Base-by-base conservation (phyloP, 805 yeast genomes). In the Myxozyma melibiosi region DNA sequence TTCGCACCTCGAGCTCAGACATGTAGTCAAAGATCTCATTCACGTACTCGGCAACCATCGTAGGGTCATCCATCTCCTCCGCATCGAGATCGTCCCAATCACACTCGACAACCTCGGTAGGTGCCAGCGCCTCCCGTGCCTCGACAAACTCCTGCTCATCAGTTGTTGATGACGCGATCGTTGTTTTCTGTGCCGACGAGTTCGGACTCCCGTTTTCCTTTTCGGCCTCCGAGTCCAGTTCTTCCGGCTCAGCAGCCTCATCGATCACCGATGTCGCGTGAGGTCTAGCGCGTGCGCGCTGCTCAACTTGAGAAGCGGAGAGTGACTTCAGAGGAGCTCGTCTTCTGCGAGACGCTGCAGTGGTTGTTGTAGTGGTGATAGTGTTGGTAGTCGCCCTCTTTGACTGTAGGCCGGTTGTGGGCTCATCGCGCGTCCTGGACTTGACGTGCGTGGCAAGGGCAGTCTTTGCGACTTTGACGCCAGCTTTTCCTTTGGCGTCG, bases 1-100 rank as follows among this genome's bases (percentile, higher is more conserved):
- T 80, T 66, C 80, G 81, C 44, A 63, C 75, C 73, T 94, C 98
- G 58, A 90, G 76, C 67, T 79, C 84, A 70, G 85, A 84, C 66
- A 91, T 75, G 71, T 88, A 90, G 30, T 82, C 85, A 72, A 89
- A 91, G 55, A 92, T 91, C 58, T 90, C 97, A 61, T 76, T 81
- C 53, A 88, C 96, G 71, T 91, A 92, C 75, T 92, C 99, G 60
- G 90, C 83, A 31, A 88, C 97, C 97, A 92, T 91, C 61, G 88
- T 74, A 20, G 78, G 78, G 57, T 76, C 79, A 30, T 66, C 70
- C 44, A 58, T 65, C 50, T 76, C 78, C 22, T 71, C 74, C 18
- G 68, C 71, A 47, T 74, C 74, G 31, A 65, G 55, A 51, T 65
- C 69, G 22, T 62, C 67, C 67, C 67, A 64, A 27, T 52, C 59